Conservation (phyloP, 352 stramenopile genomes). For the Phytophthora macrochlamydospora region DNA sequence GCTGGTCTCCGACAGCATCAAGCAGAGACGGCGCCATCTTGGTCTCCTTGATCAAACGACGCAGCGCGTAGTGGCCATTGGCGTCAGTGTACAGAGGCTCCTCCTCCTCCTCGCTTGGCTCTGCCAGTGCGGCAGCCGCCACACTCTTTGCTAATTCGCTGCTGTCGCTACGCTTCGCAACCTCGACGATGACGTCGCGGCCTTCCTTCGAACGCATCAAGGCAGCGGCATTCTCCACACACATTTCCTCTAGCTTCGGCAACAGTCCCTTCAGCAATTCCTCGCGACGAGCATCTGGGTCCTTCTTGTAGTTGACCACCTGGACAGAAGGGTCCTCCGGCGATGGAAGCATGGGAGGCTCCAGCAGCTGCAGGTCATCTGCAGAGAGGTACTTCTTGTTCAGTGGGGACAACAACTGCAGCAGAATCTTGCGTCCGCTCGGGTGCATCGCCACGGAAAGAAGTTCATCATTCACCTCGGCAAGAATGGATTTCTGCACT, state of each 20-base stretch:
- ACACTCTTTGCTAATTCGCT: slow-evolving; percentile 55
- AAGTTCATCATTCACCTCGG: slow-evolving; percentile 80
- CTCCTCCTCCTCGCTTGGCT: slow-evolving; percentile 46
- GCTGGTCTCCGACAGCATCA: slow-evolving; percentile 45
- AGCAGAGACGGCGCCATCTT: slow-evolving; percentile 59
- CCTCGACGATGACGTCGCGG: slow-evolving; percentile 81
- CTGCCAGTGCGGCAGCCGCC: slow-evolving; percentile 47
- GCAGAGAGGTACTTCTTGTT: slow-evolving; percentile 87
- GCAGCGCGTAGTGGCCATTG: slow-evolving; percentile 75
- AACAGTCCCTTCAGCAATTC: slow-evolving; percentile 80
- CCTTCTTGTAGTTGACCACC: slow-evolving; percentile 91
- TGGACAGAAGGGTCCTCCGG: slow-evolving; percentile 58
- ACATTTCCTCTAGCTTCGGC: slow-evolving; percentile 86
- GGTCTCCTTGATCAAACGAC: slow-evolving; percentile 81
- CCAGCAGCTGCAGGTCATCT: slow-evolving; percentile 77
- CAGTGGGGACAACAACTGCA: slow-evolving; percentile 79
- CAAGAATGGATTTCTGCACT: slow-evolving; percentile 89
- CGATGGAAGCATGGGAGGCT: slow-evolving; percentile 74
- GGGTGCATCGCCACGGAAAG: slow-evolving; percentile 74
- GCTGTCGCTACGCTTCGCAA: slow-evolving; percentile 67
- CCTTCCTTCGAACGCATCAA: slow-evolving; percentile 84
- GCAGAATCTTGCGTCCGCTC: slow-evolving; percentile 77
- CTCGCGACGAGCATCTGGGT: slow-evolving; percentile 73
- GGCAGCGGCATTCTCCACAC: slow-evolving; percentile 53
- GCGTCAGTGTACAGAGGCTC: slow-evolving; percentile 77